Conservation (phyloP, 2,329 filamentous ascomycete genomes). For the Monilinia fructicola region DNA sequence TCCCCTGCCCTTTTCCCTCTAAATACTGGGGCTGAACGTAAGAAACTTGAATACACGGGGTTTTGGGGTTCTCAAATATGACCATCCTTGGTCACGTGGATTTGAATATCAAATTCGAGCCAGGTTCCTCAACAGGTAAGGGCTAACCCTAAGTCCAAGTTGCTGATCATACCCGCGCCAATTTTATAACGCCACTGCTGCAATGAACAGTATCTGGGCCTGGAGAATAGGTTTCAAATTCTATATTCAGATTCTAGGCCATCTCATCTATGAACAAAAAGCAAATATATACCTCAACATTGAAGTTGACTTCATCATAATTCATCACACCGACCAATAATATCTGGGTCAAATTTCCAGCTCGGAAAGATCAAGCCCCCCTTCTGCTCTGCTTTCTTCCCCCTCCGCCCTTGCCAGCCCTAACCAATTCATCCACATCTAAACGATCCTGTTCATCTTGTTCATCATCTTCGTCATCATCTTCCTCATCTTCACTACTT, state of each 20-base stretch:
- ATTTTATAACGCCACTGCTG: no score
- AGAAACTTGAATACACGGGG: no score
- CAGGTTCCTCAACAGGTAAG: no score
- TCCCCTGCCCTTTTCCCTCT: no score
- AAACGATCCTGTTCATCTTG: slow-evolving; percentile 33
- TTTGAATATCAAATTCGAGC: no score
- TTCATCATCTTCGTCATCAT: slow-evolving; percentile 31
- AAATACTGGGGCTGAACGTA: no score
- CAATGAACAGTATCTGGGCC: no score
- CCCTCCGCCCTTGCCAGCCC: not conserved
- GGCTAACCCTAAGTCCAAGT: no score
- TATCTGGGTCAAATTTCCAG: not conserved
- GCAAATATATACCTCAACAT: not conserved
- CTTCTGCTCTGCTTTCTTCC: not conserved
- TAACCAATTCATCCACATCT: slow-evolving; percentile 32
- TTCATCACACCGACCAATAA: not conserved
- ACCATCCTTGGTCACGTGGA: no score
- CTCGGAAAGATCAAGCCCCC: not conserved
- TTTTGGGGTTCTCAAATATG: no score
- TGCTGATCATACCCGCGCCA: no score
- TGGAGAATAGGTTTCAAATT: not conserved
- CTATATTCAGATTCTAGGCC: not conserved
- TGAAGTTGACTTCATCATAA: not conserved
- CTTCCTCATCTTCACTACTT: slow-evolving; percentile 26
- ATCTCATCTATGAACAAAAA: not conserved